These are phyloP conservation scores for Cerioporus squamosus DNA, from an alignment of 1,284 basidiomycete species.

Conservation along the genomic window DNA sequence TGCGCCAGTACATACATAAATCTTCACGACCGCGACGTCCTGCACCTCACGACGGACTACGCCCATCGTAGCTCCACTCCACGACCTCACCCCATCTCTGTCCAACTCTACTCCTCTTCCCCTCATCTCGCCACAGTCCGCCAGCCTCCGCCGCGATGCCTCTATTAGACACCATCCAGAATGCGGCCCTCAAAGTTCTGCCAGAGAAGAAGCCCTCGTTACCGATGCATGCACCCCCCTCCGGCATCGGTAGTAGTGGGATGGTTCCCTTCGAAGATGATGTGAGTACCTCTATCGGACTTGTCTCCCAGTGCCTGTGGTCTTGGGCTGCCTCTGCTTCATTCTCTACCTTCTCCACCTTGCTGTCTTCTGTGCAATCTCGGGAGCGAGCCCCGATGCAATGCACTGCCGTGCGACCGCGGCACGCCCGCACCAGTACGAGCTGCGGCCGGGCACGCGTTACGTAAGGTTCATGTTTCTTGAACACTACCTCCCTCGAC, in stretches of 20 bases:
- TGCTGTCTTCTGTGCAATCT: conserved; percentile 1
- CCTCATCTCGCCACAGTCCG: neutral
- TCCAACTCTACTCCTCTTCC: neutral
- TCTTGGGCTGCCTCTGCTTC: neutral
- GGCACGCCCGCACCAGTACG: neutral
- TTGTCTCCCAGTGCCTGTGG: conserved; percentile 13
- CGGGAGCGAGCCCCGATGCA: neutral
- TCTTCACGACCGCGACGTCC: neutral
- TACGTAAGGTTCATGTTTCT: conserved; percentile 58
- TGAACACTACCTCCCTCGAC: conserved; percentile 25
- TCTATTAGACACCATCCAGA: conserved; percentile 34
- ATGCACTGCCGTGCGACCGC: neutral
- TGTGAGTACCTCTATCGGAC: conserved; percentile 46
- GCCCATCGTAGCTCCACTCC: conserved; percentile 3
- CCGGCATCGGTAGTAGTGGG: conserved; percentile 54
- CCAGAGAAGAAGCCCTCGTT: conserved; percentile 34
- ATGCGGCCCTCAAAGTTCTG: conserved; percentile 29
- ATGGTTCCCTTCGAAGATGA: conserved; percentile 71
- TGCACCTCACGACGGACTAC: conserved; percentile 11
- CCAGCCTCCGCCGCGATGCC: conserved; percentile 25
- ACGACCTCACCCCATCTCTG: conserved; percentile 3
- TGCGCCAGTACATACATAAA: conserved; percentile 6
- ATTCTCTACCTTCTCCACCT: neutral
- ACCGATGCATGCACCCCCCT: conserved; percentile 31
- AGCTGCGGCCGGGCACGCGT: conserved; percentile 25